Conservation (phyloP, 164 flowering plant genomes). For the Umbellularia californica region DNA sequence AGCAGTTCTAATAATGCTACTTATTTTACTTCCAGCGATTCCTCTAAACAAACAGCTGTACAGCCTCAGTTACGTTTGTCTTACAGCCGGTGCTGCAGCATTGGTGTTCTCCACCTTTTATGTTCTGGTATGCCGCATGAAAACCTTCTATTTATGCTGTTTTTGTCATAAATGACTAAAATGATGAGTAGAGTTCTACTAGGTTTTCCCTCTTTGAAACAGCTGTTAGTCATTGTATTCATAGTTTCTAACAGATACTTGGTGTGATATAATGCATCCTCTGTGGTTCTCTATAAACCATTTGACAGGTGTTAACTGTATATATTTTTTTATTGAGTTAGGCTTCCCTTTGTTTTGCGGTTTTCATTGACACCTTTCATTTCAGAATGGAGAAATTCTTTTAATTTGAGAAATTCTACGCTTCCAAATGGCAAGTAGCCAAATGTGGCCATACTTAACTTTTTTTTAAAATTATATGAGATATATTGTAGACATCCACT, state of each 20-base stretch:
- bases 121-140: constrained; percentile 37
- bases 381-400: too few relatives aligned
- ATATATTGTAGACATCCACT: too few relatives aligned
- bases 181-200: neutral
- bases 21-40: constrained; percentile 50
- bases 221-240: neutral
- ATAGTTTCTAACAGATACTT: neutral
- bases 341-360: too few relatives aligned
- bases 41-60: constrained; percentile 86
- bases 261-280: neutral
- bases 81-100: constrained; percentile 86
- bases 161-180: neutral
- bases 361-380: too few relatives aligned
- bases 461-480: too few relatives aligned
- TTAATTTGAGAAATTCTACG: too few relatives aligned
- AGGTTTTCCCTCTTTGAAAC: neutral
- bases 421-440: too few relatives aligned
- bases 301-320: too few relatives aligned
- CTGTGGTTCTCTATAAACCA: neutral
- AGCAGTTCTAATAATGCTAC: neutral
- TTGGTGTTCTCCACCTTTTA: constrained; percentile 71
- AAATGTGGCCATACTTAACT: too few relatives aligned
- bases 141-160: neutral
- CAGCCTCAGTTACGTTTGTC: constrained; percentile 78
- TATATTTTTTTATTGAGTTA: too few relatives aligned